phyloP scores from a whole-genome alignment of 2,329 filamentous ascomycete species.

The Fusarium sp. region DNA sequence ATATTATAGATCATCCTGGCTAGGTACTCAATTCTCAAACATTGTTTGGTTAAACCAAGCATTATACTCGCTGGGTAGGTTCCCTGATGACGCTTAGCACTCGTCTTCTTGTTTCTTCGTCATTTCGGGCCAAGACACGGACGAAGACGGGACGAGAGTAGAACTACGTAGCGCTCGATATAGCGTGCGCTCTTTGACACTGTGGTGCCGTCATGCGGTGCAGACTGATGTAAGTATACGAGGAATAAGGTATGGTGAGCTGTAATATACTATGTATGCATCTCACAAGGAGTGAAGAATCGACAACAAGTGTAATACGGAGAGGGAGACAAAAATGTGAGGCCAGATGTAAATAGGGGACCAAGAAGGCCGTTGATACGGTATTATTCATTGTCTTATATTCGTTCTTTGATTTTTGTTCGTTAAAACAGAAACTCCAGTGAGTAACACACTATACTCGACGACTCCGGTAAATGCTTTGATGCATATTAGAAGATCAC shows the following conservation, averaged over 20 bases:
- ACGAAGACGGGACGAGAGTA: not conserved
- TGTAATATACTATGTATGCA: not conserved
- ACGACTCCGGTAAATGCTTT: constrained; percentile 31
- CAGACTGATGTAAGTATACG: constrained; percentile 4
- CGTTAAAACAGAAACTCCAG: not conserved
- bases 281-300: not conserved
- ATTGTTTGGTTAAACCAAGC: not conserved
- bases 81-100: constrained; percentile 3
- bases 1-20: not conserved
- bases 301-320: not conserved
- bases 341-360: not conserved
- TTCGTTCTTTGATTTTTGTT: constrained; percentile 13
- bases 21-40: not conserved
- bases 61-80: not conserved
- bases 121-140: constrained; percentile 5
- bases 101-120: not conserved
- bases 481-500: not conserved
- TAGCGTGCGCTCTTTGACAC: not conserved
- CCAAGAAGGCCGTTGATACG: not conserved
- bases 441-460: constrained; percentile 4
- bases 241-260: not conserved
- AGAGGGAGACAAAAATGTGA: not conserved
- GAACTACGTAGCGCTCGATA: not conserved
- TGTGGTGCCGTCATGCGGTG: constrained; percentile 20
- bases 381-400: constrained; percentile 28